Conservation (phyloP, 805 yeast species). For the Cyberlindnera mrakii region DNA sequence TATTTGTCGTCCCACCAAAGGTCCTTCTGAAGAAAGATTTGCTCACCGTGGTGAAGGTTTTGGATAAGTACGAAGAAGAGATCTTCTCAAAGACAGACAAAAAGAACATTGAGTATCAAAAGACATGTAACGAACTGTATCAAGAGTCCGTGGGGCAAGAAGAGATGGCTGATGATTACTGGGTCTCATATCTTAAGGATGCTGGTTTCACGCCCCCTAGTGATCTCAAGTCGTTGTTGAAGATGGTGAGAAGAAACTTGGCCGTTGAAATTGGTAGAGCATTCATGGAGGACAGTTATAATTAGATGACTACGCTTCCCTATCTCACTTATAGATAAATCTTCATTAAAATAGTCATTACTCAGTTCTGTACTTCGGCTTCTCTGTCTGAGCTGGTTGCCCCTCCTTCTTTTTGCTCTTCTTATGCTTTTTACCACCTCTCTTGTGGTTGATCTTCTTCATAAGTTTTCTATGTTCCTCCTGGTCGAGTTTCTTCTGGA, state of each 20-base stretch:
- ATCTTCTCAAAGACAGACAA: conserved; percentile 4
- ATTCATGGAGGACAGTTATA: conserved; percentile 17
- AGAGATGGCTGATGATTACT: conserved; percentile 6
- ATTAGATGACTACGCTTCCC: not conserved
- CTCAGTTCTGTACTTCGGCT: not conserved
- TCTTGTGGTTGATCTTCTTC: conserved; percentile 17
- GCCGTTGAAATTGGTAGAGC: conserved; percentile 22
- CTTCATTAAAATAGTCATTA: not conserved
- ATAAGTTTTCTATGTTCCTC: conserved; percentile 15
- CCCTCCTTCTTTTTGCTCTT: conserved; percentile 2
- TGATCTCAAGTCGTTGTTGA: conserved; percentile 12
- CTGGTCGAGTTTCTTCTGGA: conserved; percentile 6
- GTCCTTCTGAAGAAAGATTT: conserved; percentile 17
- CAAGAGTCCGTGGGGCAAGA: conserved; percentile 10
- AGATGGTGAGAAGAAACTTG: conserved; percentile 18
- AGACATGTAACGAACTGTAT: conserved; percentile 18
- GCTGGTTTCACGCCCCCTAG: conserved; percentile 15
- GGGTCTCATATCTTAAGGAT: conserved; percentile 18
- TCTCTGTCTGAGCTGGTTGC: not conserved
- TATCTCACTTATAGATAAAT: too few relatives aligned
- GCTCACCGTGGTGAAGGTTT: conserved; percentile 14
- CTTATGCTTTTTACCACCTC: conserved; percentile 23
- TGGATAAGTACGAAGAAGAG: conserved; percentile 17
- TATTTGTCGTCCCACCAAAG: conserved; percentile 16
- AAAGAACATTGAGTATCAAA: conserved; percentile 9